Percentiles rank a stretch among this genome's conserved stretches.
phyloP scores from a whole-genome alignment of 1,284 basidiomycete genomes.

The Boletus semigastroideus region DNA sequence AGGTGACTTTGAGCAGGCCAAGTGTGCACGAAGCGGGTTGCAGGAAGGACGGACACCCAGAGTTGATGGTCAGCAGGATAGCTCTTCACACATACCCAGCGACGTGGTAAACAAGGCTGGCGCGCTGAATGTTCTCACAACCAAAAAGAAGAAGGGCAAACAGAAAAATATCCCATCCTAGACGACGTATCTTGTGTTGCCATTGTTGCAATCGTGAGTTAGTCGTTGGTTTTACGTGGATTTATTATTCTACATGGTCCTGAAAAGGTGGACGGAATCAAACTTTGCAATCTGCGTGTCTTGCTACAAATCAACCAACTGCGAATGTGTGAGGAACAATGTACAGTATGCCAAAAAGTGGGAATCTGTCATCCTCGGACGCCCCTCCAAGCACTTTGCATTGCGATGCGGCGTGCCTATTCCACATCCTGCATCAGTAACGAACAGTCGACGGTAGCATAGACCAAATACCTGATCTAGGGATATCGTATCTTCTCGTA shows the following conservation, averaged over 20 bases:
- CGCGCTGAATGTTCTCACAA: neutral
- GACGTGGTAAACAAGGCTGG: neutral
- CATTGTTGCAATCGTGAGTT: slow-evolving; percentile 8
- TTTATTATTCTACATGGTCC: slow-evolving; percentile 35
- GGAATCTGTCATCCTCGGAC: slow-evolving; percentile 42
- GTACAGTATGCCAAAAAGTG: neutral
- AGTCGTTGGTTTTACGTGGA: slow-evolving; percentile 15
- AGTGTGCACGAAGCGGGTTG: slow-evolving; percentile 6
- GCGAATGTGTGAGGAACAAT: slow-evolving; percentile 1
- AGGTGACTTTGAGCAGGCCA: neutral
- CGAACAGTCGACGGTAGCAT: neutral
- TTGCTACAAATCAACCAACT: slow-evolving; percentile 11
- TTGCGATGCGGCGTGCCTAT: slow-evolving; percentile 66
- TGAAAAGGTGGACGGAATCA: slow-evolving; percentile 13
- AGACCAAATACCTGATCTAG: slow-evolving; percentile 73
- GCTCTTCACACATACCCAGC: neutral
- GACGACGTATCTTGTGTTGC: neutral
- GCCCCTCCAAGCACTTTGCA: slow-evolving; percentile 75
- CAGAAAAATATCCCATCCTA: slow-evolving; percentile 19
- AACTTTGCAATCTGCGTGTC: slow-evolving; percentile 3
- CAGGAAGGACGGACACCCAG: slow-evolving; percentile 9
- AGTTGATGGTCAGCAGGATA: slow-evolving; percentile 1
- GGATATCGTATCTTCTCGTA: slow-evolving; percentile 80
- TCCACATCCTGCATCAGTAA: slow-evolving; percentile 16
- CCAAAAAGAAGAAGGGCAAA: slow-evolving; percentile 25